These are phyloP conservation scores for Penicillium taxi DNA, from an alignment of 495 filamentous ascomycete genomes.

Conservation along the genomic window DNA sequence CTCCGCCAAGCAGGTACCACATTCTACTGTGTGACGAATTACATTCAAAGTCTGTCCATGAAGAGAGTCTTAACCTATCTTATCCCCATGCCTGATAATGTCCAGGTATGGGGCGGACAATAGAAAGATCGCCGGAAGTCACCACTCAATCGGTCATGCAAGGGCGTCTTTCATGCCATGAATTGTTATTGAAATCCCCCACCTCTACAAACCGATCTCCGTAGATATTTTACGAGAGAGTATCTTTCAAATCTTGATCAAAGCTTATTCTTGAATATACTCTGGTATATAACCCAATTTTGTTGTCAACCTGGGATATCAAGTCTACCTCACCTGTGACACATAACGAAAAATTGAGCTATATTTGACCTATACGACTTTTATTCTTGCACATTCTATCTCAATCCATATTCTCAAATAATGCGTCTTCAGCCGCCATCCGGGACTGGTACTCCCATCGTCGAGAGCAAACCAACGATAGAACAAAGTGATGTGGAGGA, in stretches of 20 bases:
- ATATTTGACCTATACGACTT: slow-evolving; percentile 2
- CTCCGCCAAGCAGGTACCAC: no score
- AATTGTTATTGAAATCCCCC: background rate
- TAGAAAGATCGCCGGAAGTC: slow-evolving; percentile 1
- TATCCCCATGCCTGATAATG: no score
- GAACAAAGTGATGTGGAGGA: slow-evolving; percentile 3
- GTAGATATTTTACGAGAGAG: background rate
- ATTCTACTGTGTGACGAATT: no score
- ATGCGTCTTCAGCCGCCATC: slow-evolving; percentile 19
- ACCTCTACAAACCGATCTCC: no score
- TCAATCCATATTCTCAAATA: background rate
- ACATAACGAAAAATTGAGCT: background rate
- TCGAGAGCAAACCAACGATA: background rate
- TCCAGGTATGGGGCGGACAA: slow-evolving; percentile 3
- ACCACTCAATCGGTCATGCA: slow-evolving; percentile 2
- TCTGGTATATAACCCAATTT: background rate
- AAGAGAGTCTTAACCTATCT: no score
- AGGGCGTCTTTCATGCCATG: slow-evolving; percentile 2
- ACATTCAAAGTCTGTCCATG: no score
- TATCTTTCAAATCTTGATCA: background rate
- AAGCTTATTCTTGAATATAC: slow-evolving; percentile 3
- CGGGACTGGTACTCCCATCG: slow-evolving; percentile 12
- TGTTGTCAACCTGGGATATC: background rate
- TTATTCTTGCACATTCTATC: slow-evolving; percentile 5
- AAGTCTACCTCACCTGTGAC: no score